Conservation (phyloP, 2,329 filamentous ascomycete species). For the Ophiostoma tasmaniense region DNA sequence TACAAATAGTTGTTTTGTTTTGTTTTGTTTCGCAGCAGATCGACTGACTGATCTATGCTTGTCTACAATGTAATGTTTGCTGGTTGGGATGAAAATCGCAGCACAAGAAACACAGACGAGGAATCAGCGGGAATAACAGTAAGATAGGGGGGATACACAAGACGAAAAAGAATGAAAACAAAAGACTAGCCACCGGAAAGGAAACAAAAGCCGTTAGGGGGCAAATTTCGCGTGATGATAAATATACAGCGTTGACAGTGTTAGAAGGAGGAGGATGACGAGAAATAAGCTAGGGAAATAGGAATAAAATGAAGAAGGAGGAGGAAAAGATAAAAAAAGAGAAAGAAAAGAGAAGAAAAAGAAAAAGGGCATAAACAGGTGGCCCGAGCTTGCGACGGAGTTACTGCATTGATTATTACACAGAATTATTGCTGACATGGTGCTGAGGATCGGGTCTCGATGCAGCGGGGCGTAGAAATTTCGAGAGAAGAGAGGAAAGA, state of each 20-base stretch:
- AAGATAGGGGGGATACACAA: background rate
- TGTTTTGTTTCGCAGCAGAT: background rate
- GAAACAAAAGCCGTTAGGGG: background rate
- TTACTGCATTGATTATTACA: background rate
- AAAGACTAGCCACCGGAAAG: background rate
- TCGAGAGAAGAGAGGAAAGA: too few relatives aligned
- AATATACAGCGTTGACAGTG: background rate
- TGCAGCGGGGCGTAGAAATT: background rate
- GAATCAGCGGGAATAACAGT: background rate
- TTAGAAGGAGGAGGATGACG: too few relatives aligned
- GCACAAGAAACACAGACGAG: background rate
- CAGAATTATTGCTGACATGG: too few relatives aligned
- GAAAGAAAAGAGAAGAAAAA: background rate
- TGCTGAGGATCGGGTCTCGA: background rate
- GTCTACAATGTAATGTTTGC: background rate
- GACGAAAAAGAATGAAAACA: background rate
- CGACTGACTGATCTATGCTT: background rate
- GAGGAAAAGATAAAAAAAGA: too few relatives aligned
- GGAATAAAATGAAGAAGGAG: background rate
- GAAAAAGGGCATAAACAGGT: background rate
- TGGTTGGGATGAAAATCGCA: background rate
- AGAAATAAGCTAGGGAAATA: background rate
- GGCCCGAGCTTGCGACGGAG: background rate
- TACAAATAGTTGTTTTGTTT: background rate
- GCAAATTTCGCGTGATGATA: background rate